These are phyloP conservation scores for Rhizoclosmatium sp. DNA, from an alignment of 192 early-diverging fungal genomes.

Conservation along the genomic window DNA sequence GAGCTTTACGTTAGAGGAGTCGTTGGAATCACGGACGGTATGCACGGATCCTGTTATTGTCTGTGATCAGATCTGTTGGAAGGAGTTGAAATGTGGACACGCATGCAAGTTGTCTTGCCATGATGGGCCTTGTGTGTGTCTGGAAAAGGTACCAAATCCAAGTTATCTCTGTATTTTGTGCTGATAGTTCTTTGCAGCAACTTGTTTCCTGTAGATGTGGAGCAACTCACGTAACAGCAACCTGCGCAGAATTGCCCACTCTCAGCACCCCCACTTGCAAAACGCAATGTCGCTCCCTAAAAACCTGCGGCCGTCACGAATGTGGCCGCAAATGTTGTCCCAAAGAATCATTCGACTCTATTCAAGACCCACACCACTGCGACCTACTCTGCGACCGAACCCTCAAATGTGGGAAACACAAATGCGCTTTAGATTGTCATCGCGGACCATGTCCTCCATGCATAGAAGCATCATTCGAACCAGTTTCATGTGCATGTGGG, in stretches of 20 bases:
- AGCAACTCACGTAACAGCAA: not conserved
- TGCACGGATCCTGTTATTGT: constrained; percentile 17
- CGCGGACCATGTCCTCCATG: constrained; percentile 24
- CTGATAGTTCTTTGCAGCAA: not conserved
- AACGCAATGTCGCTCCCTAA: not conserved
- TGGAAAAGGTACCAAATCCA: constrained; percentile 7
- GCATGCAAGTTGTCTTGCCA: constrained; percentile 20
- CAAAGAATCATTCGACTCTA: not conserved
- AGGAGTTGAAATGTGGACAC: constrained; percentile 20
- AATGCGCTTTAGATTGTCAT: constrained; percentile 24
- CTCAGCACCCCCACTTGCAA: not conserved
- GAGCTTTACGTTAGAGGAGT: constrained; percentile 4
- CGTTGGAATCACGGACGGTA: not conserved
- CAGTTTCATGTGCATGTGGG: constrained; percentile 24
- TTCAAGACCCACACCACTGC: constrained; percentile 7
- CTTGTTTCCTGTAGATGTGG: constrained; percentile 1
- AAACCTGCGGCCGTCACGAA: constrained; percentile 8
- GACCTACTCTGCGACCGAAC: not conserved
- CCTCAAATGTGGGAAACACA: constrained; percentile 22
- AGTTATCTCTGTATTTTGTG: not conserved
- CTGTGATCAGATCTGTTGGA: constrained; percentile 17
- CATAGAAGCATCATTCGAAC: constrained; percentile 6
- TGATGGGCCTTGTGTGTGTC: constrained; percentile 22
- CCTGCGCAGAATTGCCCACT: constrained; percentile 4
- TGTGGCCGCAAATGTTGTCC: constrained; percentile 24